Evolutionary conservation across 2,329 filamentous ascomycete genomes (phyloP).

Genomic region (Apiospora phragmitis): DNA sequence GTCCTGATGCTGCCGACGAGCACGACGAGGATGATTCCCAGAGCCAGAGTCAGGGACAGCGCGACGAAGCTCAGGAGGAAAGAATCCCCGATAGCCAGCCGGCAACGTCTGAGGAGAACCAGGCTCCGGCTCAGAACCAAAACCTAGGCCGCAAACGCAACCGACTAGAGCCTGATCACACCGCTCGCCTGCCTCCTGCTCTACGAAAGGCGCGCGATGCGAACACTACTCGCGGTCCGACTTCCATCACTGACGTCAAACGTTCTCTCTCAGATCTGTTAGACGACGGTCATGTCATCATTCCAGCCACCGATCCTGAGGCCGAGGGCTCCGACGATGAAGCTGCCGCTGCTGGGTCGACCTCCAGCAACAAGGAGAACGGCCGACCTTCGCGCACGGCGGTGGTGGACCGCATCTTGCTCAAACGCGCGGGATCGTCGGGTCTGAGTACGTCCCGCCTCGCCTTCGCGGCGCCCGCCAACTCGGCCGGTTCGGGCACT

Average conservation of each 20-base stretch:
- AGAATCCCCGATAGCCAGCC: constrained; percentile 55
- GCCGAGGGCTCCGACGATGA: constrained; percentile 55
- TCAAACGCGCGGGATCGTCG: constrained; percentile 59
- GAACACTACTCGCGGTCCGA: constrained; percentile 60
- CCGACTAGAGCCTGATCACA: constrained; percentile 26
- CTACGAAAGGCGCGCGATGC: constrained; percentile 61
- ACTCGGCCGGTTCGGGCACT: constrained; percentile 37
- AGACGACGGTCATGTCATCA: constrained; percentile 37
- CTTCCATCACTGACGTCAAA: constrained; percentile 77
- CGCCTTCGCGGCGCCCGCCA: constrained; percentile 54
- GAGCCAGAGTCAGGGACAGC: constrained; percentile 31
- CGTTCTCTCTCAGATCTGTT: constrained; percentile 82
- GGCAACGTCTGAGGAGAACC: constrained; percentile 16
- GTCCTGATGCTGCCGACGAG: constrained; percentile 40
- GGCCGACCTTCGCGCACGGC: constrained; percentile 32
- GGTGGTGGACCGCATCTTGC: constrained; percentile 72
- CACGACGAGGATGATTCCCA: constrained; percentile 39
- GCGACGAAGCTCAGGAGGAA: constrained; percentile 22
- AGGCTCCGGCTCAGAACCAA: constrained; percentile 28
- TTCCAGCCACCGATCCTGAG: constrained; percentile 47
- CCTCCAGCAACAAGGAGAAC: constrained; percentile 51
- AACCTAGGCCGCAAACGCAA: constrained; percentile 36
- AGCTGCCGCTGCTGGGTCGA: constrained; percentile 28
- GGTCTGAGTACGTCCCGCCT: constrained; percentile 42
- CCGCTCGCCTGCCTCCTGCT: constrained; percentile 56